These are phyloP conservation scores for Cenchrus americanus DNA, from an alignment of 176 grass and related monocot genomes.

Conservation along the genomic window DNA sequence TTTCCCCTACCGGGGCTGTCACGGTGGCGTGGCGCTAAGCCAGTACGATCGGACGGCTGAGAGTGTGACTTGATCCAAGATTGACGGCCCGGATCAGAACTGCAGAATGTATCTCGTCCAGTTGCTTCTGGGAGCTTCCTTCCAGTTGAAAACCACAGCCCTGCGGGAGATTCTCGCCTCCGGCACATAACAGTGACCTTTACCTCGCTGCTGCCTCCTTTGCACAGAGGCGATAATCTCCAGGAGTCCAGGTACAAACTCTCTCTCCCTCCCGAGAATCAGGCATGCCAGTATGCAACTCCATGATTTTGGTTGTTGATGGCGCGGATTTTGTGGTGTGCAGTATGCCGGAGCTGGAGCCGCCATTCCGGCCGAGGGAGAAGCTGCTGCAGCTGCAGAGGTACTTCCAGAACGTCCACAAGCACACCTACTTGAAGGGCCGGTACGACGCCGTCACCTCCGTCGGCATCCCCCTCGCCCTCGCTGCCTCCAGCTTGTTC, in stretches of 20 bases:
- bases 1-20: background rate
- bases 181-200: background rate
- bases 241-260: background rate
- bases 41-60: background rate
- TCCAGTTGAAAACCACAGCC: background rate
- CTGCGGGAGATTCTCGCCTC: background rate
- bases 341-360: constrained; percentile 43
- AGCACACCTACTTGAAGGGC: constrained; percentile 49
- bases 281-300: background rate
- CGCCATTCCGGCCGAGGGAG: constrained; percentile 45
- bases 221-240: background rate
- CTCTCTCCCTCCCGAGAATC: background rate
- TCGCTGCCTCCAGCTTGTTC: constrained; percentile 25
- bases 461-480: constrained; percentile 48
- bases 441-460: constrained; percentile 46
- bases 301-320: background rate
- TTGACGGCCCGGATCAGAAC: background rate
- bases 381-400: constrained; percentile 42
- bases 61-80: background rate
- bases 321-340: background rate
- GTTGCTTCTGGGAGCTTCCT: constrained; percentile 8
- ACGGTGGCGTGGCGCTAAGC: background rate
- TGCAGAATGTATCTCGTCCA: background rate
- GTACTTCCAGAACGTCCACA: constrained; percentile 46
- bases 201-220: background rate